phyloP scores from a whole-genome alignment of 208 protist species.

The Trypanosoma vivax region DNA sequence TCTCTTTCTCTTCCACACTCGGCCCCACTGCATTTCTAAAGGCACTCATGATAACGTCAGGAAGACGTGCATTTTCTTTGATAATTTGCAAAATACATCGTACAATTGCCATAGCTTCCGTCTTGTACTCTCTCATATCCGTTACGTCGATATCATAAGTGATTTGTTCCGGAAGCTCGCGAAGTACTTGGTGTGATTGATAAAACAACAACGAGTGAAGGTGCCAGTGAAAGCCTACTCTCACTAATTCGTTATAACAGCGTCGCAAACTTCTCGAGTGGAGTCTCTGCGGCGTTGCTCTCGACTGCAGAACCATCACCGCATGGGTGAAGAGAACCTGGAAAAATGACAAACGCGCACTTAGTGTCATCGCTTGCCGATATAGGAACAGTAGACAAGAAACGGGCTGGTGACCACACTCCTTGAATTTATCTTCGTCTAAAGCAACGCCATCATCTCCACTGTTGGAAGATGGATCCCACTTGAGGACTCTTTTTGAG shows the following conservation, averaged over 20 bases:
- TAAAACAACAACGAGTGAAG: slow-evolving; percentile 69
- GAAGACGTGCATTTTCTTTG: slow-evolving; percentile 50
- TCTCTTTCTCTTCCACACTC: slow-evolving; percentile 13
- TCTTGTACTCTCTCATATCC: slow-evolving; percentile 55
- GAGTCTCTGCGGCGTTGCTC: background rate
- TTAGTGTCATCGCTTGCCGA: slow-evolving; percentile 46
- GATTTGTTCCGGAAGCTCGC: slow-evolving; percentile 48
- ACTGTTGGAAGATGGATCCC: slow-evolving; percentile 8
- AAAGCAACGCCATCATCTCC: slow-evolving; percentile 11
- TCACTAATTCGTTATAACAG: slow-evolving; percentile 39
- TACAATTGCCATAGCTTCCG: slow-evolving; percentile 47
- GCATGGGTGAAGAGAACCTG: slow-evolving; percentile 68
- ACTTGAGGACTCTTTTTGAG: slow-evolving; percentile 45
- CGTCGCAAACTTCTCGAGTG: slow-evolving; percentile 11
- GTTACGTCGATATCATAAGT: slow-evolving; percentile 53
- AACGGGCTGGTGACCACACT: slow-evolving; percentile 43
- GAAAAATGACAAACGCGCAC: slow-evolving; percentile 55
- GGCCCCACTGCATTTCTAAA: slow-evolving; percentile 30
- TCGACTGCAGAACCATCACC: slow-evolving; percentile 9
- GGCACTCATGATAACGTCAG: slow-evolving; percentile 26
- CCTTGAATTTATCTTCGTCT: slow-evolving; percentile 25
- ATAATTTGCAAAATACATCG: slow-evolving; percentile 48
- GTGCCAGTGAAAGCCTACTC: slow-evolving; percentile 78
- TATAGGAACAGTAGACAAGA: slow-evolving; percentile 49
- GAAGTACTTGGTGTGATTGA: slow-evolving; percentile 46